Evolutionary conservation across 306 rosid genomes (phyloP).

Genomic region (Quercus gilva): DNA sequence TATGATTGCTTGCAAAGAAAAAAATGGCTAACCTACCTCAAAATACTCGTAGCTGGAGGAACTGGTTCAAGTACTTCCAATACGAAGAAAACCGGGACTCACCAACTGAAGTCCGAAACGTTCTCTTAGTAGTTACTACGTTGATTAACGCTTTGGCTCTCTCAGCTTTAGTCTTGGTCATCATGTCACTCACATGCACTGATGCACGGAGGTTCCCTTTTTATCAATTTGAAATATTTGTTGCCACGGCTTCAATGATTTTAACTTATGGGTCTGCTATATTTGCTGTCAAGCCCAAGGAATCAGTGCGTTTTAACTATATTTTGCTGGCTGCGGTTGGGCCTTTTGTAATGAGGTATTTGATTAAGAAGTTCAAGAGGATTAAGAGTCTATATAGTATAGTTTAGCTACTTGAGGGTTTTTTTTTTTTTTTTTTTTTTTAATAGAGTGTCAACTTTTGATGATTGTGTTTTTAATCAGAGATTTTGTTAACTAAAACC

Average conservation of each 20-base stretch:
- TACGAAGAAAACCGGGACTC: neutral
- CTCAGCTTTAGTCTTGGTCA: neutral
- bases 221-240: neutral
- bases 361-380: neutral
- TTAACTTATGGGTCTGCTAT: conserved; percentile 27
- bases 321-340: conserved; percentile 12
- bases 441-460: too few relatives aligned
- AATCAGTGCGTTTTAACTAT: conserved; percentile 13
- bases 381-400: too few relatives aligned
- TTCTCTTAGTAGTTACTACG: conserved; percentile 27
- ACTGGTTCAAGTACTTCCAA: conserved; percentile 21
- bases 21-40: too few relatives aligned
- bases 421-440: too few relatives aligned
- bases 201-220: conserved; percentile 20
- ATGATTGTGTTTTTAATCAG: too few relatives aligned
- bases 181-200: conserved; percentile 9
- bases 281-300: conserved; percentile 26
- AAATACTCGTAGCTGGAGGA: too few relatives aligned
- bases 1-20: too few relatives aligned
- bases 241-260: conserved; percentile 25
- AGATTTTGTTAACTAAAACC: too few relatives aligned
- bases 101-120: conserved; percentile 12
- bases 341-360: neutral
- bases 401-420: too few relatives aligned
- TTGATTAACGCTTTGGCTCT: neutral